A percentile compares a stretch with the other conserved stretches of the same genome.
These are phyloP conservation scores for Cryptosporidium viatorum DNA, from an alignment of 169 alveolate genomes.

Conservation along the genomic window DNA sequence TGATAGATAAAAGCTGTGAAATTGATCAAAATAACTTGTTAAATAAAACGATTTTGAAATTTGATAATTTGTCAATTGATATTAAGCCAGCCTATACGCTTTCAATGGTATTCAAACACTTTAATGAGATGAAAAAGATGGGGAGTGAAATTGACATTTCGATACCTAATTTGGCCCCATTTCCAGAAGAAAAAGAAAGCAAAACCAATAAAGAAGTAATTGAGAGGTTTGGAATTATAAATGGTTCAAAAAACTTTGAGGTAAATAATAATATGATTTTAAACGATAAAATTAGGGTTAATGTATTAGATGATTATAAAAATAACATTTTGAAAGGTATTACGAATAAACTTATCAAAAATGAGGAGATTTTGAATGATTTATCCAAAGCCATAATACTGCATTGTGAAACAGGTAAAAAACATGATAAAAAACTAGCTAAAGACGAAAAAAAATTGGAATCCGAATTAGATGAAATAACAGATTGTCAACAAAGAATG, in stretches of 20 bases:
- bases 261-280: conserved; percentile 22
- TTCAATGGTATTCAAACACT: conserved; percentile 54
- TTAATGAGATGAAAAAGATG: conserved; percentile 67
- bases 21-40: conserved; percentile 27
- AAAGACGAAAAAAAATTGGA: conserved; percentile 60
- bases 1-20: neutral
- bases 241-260: neutral
- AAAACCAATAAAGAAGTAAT: neutral
- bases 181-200: conserved; percentile 43
- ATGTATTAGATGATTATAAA: conserved; percentile 35
- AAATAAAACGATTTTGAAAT: conserved; percentile 10
- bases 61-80: conserved; percentile 61
- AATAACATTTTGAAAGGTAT: conserved; percentile 9
- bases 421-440: conserved; percentile 29
- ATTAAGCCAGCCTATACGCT: conserved; percentile 61
- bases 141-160: conserved; percentile 48
- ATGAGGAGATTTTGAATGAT: conserved; percentile 66
- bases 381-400: conserved; percentile 37
- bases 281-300: conserved; percentile 30
- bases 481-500: conserved; percentile 75
- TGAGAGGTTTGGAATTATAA: neutral
- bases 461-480: conserved; percentile 53
- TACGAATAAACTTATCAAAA: conserved; percentile 9
- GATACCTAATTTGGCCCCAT: conserved; percentile 53
- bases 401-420: conserved; percentile 67